Evolutionary conservation across 306 rosid genomes (phyloP).

Genomic region (Trifolium dubium): DNA sequence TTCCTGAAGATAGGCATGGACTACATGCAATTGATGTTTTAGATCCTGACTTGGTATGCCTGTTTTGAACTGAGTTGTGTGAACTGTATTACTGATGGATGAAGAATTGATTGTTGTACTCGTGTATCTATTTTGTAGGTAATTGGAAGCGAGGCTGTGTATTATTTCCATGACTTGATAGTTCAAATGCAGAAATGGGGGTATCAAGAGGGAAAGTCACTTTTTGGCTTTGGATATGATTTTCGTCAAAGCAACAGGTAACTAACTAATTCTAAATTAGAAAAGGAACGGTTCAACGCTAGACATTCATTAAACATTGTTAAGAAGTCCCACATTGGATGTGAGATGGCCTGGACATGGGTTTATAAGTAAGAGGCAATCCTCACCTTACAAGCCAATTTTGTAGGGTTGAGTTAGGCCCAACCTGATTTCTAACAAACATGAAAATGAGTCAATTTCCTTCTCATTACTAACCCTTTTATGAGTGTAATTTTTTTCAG

Average conservation of each 20-base stretch:
- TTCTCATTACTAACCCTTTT: slow-evolving; percentile 30
- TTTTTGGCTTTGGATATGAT: slow-evolving; percentile 98
- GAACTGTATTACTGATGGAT: neutral
- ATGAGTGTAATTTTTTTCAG: neutral
- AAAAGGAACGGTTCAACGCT: neutral
- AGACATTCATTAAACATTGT: slow-evolving; percentile 5
- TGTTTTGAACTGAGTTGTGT: slow-evolving; percentile 6
- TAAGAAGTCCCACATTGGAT: no score
- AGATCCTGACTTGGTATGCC: slow-evolving; percentile 94
- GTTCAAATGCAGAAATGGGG: slow-evolving; percentile 91
- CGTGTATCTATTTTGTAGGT: slow-evolving; percentile 51
- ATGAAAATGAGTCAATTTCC: neutral
- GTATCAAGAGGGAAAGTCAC: slow-evolving; percentile 83
- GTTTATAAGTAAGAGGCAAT: no score
- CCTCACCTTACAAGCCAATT: no score
- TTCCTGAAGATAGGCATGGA: slow-evolving; percentile 91
- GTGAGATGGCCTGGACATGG: no score
- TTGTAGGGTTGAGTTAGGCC: no score
- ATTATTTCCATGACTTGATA: slow-evolving; percentile 93
- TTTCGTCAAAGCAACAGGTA: slow-evolving; percentile 99
- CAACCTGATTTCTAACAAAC: no score
- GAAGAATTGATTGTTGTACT: slow-evolving; percentile 33
- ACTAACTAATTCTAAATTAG: slow-evolving; percentile 7
- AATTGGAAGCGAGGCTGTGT: slow-evolving; percentile 78
- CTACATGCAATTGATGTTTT: slow-evolving; percentile 78